Conservation (phyloP, 2,329 filamentous ascomycete species). For the Podosphaera leucotricha region DNA sequence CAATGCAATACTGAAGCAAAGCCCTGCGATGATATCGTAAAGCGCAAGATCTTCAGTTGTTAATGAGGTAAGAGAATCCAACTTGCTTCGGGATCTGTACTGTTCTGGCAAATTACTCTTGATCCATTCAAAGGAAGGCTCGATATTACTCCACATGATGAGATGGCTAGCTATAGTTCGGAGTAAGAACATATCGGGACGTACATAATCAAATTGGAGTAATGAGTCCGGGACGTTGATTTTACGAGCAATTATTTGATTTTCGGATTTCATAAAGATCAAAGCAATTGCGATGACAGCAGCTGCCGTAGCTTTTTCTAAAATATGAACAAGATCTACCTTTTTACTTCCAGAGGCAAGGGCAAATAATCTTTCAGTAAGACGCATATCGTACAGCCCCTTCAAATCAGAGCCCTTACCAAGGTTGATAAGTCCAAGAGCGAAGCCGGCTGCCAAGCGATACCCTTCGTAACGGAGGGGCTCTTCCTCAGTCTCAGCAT, state of each 20-base stretch:
- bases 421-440: conserved; percentile 82
- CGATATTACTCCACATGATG: conserved; percentile 76
- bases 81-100: conserved; percentile 37
- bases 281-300: conserved; percentile 74
- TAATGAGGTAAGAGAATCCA: conserved; percentile 36
- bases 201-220: conserved; percentile 83
- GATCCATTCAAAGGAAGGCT: conserved; percentile 53
- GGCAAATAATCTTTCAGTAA: conserved; percentile 68
- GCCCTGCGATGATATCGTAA: conserved; percentile 72
- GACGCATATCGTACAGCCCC: conserved; percentile 78
- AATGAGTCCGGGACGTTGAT: conserved; percentile 79
- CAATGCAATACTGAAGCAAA: conserved; percentile 60
- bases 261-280: conserved; percentile 94
- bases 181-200: conserved; percentile 77
- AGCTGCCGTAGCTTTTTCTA: conserved; percentile 83
- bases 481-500: conserved; percentile 60
- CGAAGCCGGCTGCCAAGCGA: conserved; percentile 76
- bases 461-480: conserved; percentile 86
- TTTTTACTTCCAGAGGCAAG: conserved; percentile 77
- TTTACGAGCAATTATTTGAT: conserved; percentile 66
- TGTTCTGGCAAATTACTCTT: conserved; percentile 44
- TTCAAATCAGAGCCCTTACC: conserved; percentile 73
- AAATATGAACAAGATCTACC: conserved; percentile 73
- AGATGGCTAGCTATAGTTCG: conserved; percentile 74
- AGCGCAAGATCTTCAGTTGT: conserved; percentile 72